Evolutionary conservation across 495 filamentous ascomycete species (phyloP), one percentile per base, ranked within the genome.

Genomic region (Acidiella bohemica): DNA sequence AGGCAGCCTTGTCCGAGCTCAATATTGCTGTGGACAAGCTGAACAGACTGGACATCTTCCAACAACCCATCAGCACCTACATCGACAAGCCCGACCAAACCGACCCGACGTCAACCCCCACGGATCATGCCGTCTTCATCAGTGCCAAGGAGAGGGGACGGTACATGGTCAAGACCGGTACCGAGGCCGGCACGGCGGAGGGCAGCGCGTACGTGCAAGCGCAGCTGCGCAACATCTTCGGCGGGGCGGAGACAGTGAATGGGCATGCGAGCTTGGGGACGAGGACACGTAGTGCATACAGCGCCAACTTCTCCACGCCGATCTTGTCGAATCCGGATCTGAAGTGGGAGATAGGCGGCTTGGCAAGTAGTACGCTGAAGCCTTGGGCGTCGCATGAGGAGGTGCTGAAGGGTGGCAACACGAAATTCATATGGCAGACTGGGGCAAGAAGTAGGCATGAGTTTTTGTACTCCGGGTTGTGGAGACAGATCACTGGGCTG

Each of bases 341-440:
- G 32, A 69, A 75, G 31, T 65, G 80, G 24, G 73, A 83, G 46
- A 42, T 92, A 34, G 84, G 87, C 46, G 84, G 70, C 1, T 68
- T 90, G 31, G 75, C 78, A 18, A 88, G 80, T 46, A 73, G 78
- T 9, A 90, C 83, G 3, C 72, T 84, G 45, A 94, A 94, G 54
- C 70, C 74, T 11, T 95, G 82, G 78, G 83, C 90, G 3, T 88
- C 80, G 42, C 88, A 97, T 52, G 88, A 94, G 46, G 92, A 96
- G 61, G 75, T 75, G 1, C 58, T 88, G n/a, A 83, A 76, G 47
- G 86, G 86, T 16, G 85, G 72, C 7, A 78, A 73, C 57, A 66
- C 80, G 7, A 86, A 80, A 41, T 58, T 93, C 16, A 70, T 72
- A 32, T 96, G 80, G 77, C 50, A 75, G 33, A 73, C 68, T 1